Evolutionary conservation across 1,139 yeast genomes (phyloP).

Genomic region (Zygoascus meyerae): DNA sequence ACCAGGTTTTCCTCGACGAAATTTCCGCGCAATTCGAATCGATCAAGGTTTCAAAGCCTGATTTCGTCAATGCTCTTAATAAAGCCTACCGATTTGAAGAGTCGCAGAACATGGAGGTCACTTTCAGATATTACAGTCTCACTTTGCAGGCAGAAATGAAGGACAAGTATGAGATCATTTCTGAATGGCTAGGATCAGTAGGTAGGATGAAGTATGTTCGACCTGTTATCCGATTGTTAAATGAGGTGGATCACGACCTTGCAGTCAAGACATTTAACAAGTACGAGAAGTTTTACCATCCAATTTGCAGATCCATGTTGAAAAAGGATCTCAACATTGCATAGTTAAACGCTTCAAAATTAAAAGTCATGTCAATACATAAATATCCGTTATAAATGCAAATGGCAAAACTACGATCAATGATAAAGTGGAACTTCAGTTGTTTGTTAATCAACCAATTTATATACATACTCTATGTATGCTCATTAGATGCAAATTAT

Average conservation of each 20-base stretch:
- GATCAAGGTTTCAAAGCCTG: constrained; percentile 17
- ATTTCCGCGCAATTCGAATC: constrained; percentile 37
- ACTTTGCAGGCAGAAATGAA: constrained; percentile 37
- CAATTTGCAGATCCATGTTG: constrained; percentile 76
- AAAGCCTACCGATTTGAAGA: constrained; percentile 42
- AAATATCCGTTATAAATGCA: no score
- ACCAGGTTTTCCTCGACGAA: constrained; percentile 71
- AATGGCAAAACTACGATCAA: no score
- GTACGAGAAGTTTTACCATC: constrained; percentile 63
- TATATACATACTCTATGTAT: neutral
- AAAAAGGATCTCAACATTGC: constrained; percentile 52
- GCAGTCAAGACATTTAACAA: constrained; percentile 62
- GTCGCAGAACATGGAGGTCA: constrained; percentile 72
- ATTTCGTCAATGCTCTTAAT: constrained; percentile 32
- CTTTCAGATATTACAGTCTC: constrained; percentile 69
- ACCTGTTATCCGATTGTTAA: constrained; percentile 69
- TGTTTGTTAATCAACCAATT: neutral
- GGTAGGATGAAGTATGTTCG: constrained; percentile 95
- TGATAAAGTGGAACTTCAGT: neutral
- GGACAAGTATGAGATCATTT: constrained; percentile 46
- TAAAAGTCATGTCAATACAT: no score
- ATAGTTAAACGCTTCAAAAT: no score
- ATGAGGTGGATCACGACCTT: constrained; percentile 55
- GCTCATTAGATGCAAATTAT: no score
- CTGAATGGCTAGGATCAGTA: constrained; percentile 83